phyloP scores from a whole-genome alignment of 352 stramenopile genomes.

The Ophiocytium majus region DNA sequence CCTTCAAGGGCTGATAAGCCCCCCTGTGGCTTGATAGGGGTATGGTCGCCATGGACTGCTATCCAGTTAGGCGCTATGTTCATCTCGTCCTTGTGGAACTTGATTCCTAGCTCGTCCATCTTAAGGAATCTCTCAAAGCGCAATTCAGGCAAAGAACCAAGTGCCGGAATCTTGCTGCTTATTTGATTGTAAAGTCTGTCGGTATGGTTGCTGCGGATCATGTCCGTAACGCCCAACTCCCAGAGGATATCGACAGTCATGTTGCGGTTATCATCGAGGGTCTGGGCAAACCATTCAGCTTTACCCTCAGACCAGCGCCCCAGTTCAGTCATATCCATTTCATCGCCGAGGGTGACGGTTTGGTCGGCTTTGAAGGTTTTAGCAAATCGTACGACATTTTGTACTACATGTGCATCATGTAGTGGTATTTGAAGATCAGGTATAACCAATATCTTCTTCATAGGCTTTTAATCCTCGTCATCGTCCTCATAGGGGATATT shows the following conservation, averaged over 20 bases:
- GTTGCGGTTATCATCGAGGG: not conserved
- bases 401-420: not conserved
- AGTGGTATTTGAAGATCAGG: not conserved
- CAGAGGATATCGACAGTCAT: not conserved
- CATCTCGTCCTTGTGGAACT: not conserved
- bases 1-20: slow-evolving; percentile 1
- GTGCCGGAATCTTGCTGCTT: not conserved
- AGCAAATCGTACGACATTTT: not conserved
- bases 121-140: slow-evolving; percentile 3
- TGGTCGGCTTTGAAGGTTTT: not conserved
- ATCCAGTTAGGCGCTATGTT: slow-evolving; percentile 6
- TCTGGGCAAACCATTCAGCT: not conserved
- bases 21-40: slow-evolving; percentile 4
- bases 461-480: not conserved
- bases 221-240: not conserved
- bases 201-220: not conserved
- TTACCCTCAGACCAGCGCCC: not conserved
- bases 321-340: not conserved
- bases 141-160: not conserved
- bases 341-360: not conserved
- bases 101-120: slow-evolving; percentile 8
- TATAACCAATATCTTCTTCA: not conserved
- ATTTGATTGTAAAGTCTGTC: not conserved
- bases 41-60: slow-evolving; percentile 10
- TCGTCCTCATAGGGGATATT: not conserved